Conservation (phyloP, 1,139 yeast species). For the Taiozyma sp. region DNA sequence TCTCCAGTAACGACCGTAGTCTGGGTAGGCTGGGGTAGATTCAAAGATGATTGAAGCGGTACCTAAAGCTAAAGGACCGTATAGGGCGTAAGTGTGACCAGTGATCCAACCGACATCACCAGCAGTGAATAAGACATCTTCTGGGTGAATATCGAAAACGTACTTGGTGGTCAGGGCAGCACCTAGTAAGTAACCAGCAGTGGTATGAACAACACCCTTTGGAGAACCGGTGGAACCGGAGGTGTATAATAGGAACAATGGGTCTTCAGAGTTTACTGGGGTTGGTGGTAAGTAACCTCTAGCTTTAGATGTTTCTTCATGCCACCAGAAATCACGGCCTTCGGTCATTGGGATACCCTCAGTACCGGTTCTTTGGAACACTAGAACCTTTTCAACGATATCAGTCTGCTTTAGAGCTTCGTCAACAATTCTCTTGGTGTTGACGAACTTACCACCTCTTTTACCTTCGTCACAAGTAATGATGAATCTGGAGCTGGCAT, state of each 20-base stretch:
- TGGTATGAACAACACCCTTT: conserved; percentile 94
- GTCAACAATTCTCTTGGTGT: conserved; percentile 91
- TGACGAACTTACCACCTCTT: conserved; percentile 92
- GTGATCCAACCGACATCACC: conserved; percentile 99
- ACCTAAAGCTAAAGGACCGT: conserved; percentile 90
- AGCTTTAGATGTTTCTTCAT: conserved; percentile 75
- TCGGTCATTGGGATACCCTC: conserved; percentile 59
- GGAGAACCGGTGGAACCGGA: conserved; percentile 98
- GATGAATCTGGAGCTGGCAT: conserved; percentile 84
- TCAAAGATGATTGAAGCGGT: conserved; percentile 91
- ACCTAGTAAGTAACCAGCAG: conserved; percentile 92
- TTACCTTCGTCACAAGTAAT: conserved; percentile 96
- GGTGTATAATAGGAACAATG: conserved; percentile 85
- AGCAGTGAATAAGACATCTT: conserved; percentile 90
- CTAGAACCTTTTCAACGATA: conserved; percentile 76
- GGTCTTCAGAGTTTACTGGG: conserved; percentile 87
- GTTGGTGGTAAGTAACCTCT: conserved; percentile 86
- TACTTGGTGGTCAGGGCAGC: conserved; percentile 94
- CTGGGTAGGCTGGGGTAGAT: conserved; percentile 98
- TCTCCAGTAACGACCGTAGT: conserved; percentile 95
- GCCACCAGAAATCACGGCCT: conserved; percentile 95
- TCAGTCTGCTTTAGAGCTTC: conserved; percentile 84
- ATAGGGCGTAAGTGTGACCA: conserved; percentile 94
- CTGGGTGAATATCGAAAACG: conserved; percentile 86
- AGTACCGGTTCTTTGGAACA: conserved; percentile 81